These are phyloP conservation scores for Phytopythium litorale DNA, from an alignment of 352 stramenopile species.

Conservation along the genomic window DNA sequence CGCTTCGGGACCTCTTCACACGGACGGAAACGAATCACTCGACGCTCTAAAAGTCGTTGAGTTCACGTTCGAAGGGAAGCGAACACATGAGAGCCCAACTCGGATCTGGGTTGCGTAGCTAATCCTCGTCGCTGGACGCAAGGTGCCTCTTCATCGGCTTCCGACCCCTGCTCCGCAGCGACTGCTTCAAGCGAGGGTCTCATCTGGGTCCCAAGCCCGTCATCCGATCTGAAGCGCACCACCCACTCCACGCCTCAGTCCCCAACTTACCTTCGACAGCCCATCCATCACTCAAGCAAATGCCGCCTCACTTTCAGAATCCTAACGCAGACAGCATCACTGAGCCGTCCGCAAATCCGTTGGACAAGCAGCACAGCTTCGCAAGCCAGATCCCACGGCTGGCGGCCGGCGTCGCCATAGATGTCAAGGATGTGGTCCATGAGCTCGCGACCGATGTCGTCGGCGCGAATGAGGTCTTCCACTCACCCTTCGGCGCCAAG, in stretches of 20 bases:
- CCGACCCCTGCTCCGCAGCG: not conserved
- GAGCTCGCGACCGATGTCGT: conserved; percentile 30
- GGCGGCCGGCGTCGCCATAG: not conserved
- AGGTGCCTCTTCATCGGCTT: not conserved
- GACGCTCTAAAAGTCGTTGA: not conserved
- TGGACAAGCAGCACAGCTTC: not conserved
- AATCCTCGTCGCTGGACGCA: not conserved
- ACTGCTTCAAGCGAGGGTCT: not conserved
- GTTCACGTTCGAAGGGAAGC: not conserved
- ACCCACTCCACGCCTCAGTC: not conserved
- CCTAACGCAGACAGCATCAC: not conserved
- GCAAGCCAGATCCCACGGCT: not conserved
- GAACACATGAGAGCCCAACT: not conserved
- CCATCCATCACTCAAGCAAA: not conserved
- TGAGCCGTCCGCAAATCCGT: not conserved
- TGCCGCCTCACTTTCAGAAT: not conserved
- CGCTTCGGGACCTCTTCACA: not conserved
- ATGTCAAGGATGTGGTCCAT: not conserved
- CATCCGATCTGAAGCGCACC: not conserved
- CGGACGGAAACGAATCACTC: not conserved
- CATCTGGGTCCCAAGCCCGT: not conserved
- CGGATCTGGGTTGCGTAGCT: not conserved
- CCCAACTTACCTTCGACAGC: not conserved
- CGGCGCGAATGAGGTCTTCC: conserved; percentile 42
- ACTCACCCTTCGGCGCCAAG: conserved; percentile 62